Evolutionary conservation across 441 rosid species (phyloP).

Genomic region (Melastoma candidum): DNA sequence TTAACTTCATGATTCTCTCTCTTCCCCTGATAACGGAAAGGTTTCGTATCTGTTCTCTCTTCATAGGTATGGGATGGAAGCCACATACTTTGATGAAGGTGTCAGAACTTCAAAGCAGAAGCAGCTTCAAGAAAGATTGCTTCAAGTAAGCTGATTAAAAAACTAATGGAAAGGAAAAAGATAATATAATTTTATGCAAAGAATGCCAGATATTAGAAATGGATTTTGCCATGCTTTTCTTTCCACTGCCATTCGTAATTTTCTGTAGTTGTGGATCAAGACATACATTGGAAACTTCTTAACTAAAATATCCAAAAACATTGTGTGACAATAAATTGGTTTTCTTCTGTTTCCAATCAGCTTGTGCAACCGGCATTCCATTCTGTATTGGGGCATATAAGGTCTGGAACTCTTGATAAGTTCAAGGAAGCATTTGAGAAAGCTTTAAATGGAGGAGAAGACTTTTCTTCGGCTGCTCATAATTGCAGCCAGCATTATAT

Average conservation of each 20-base stretch:
- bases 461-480: slow-evolving; percentile 51
- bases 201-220: neutral
- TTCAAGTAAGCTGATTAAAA: slow-evolving; percentile 51
- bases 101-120: slow-evolving; percentile 80
- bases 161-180: neutral
- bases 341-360: slow-evolving; percentile 29
- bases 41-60: neutral
- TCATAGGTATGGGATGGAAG: slow-evolving; percentile 76
- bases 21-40: too few species aligned
- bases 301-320: neutral
- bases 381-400: slow-evolving; percentile 61
- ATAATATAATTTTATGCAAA: slow-evolving; percentile 6
- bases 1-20: neutral
- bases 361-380: slow-evolving; percentile 85
- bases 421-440: slow-evolving; percentile 73
- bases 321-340: slow-evolving; percentile 2
- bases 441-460: slow-evolving; percentile 65
- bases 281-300: too few species aligned
- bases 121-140: slow-evolving; percentile 80
- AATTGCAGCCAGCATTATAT: slow-evolving; percentile 39
- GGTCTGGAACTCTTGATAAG: slow-evolving; percentile 54
- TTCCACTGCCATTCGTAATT: too few species aligned
- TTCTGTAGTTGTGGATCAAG: too few species aligned
- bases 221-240: neutral
- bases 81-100: slow-evolving; percentile 80